phyloP scores from a whole-genome alignment of 2,329 filamentous ascomycete species.

The Ophiostoma perfectum region DNA sequence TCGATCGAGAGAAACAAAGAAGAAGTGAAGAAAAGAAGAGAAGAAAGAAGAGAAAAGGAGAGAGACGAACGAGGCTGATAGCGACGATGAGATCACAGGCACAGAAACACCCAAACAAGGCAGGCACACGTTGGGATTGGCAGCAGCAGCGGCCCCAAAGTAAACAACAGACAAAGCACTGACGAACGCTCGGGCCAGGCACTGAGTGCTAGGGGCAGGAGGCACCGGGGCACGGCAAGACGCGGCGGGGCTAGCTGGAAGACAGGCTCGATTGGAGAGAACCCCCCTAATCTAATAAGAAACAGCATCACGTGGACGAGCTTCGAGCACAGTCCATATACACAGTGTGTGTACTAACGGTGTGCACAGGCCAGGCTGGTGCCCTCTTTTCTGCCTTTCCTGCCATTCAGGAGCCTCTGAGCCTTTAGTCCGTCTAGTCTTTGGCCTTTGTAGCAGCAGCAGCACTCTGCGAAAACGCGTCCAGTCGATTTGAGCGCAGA shows the following conservation, averaged over 20 bases:
- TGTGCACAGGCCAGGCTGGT: background rate
- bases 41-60: background rate
- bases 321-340: background rate
- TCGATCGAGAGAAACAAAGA: background rate
- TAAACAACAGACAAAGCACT: slow-evolving; percentile 25
- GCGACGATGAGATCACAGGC: background rate
- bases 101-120: background rate
- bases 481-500: background rate
- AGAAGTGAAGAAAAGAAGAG: slow-evolving; percentile 18
- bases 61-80: background rate
- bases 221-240: background rate
- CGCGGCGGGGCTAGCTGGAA: slow-evolving; percentile 8
- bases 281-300: no score
- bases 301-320: background rate
- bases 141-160: slow-evolving; percentile 19
- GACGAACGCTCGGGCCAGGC: slow-evolving; percentile 24
- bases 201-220: background rate
- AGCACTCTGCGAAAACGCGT: slow-evolving; percentile 10
- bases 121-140: background rate
- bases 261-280: background rate
- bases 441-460: background rate
- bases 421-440: no score
- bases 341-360: background rate
- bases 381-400: background rate
- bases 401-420: background rate